phyloP scores from a whole-genome alignment of 2,329 filamentous ascomycete genomes.

The Cadophora sp. region DNA sequence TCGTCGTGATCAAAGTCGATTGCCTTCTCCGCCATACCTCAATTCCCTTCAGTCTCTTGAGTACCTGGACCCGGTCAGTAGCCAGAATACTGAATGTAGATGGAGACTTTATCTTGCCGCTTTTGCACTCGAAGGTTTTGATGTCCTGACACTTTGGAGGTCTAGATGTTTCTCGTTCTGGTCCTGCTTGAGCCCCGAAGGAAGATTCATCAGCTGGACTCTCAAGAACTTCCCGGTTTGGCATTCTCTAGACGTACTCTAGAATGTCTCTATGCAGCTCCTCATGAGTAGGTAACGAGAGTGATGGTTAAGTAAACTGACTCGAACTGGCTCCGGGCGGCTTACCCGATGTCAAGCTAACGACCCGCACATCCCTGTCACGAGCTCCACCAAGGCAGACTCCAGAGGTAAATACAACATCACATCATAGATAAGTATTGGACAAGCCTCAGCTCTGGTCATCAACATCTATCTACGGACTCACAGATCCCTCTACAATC shows the following conservation, averaged over 20 bases:
- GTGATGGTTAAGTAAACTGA: neutral
- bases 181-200: too few relatives aligned
- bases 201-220: too few relatives aligned
- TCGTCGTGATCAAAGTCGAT: too few relatives aligned
- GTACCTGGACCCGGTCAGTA: too few relatives aligned
- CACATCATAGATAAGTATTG: neutral
- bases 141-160: too few relatives aligned
- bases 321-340: neutral
- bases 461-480: neutral
- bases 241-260: neutral
- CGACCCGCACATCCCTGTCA: slow-evolving; percentile 22
- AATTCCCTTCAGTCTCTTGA: too few relatives aligned
- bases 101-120: too few relatives aligned
- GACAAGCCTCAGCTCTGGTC: neutral
- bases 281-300: neutral
- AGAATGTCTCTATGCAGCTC: neutral
- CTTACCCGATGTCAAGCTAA: neutral
- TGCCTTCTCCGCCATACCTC: too few relatives aligned
- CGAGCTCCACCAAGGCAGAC: slow-evolving; percentile 21
- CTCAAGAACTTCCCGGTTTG: too few relatives aligned
- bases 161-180: too few relatives aligned
- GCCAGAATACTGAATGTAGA: too few relatives aligned
- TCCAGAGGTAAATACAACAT: slow-evolving; percentile 20
- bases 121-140: too few relatives aligned
- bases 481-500: neutral